phyloP scores from a whole-genome alignment of 495 filamentous ascomycete species.

The Clohesyomyces aquaticus region DNA sequence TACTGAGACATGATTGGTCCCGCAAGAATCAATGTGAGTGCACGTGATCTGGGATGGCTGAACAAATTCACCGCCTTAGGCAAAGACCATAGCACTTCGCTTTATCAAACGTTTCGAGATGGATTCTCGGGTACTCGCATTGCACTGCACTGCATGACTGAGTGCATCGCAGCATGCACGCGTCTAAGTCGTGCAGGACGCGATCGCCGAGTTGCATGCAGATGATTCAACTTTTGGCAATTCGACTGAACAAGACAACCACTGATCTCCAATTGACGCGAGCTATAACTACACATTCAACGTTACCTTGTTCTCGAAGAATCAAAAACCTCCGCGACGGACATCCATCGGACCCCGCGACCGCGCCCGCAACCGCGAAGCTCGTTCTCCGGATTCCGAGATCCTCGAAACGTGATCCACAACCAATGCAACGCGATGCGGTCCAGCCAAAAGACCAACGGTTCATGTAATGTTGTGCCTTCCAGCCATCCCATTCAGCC shows the following conservation, averaged over 20 bases:
- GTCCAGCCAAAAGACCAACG: neutral
- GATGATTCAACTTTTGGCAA: neutral
- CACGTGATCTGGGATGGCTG: neutral
- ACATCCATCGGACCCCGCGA: too few species aligned
- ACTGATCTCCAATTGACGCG: too few species aligned
- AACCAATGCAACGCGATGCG: neutral
- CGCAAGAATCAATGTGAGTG: too few species aligned
- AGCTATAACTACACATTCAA: too few species aligned
- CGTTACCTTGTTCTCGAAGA: too few species aligned
- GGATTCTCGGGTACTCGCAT: neutral
- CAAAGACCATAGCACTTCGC: neutral
- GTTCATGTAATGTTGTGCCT: neutral
- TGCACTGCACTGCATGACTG: neutral
- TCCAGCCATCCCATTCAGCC: neutral
- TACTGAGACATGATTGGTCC: neutral
- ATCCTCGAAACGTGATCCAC: neutral
- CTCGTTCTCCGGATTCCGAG: neutral
- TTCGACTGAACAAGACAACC: neutral
- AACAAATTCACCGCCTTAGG: neutral
- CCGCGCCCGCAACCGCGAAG: neutral
- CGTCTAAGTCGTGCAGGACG: constrained; percentile 5
- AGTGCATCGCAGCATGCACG: neutral
- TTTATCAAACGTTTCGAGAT: neutral
- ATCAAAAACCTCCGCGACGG: too few species aligned
- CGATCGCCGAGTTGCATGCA: constrained; percentile 5